Base-by-base conservation (phyloP, 208 protist genomes). In the Trypanosoma boissoni region DNA sequence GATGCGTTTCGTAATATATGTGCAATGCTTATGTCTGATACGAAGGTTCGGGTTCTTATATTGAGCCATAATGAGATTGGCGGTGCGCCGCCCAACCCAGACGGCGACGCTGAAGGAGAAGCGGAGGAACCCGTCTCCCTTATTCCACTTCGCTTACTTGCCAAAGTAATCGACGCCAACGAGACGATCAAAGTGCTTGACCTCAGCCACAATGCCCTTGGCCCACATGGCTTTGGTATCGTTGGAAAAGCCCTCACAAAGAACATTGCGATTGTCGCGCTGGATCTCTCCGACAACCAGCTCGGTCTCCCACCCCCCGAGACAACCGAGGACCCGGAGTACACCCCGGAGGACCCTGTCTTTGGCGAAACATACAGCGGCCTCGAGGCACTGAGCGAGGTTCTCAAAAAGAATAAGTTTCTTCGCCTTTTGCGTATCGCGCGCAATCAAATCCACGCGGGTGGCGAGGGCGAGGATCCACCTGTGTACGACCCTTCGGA, bases 401-500 rank as follows among this genome's bases (percentile, higher is more conserved):
- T 96, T 53, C 64, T 96, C 14, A 92, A 92, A 64, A 94, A 94
- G 67, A 96, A 96, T 54, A 96, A 96, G 57, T 94, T 96, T 53
- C 52, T 96, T 43, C 78, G 82, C 18, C 71, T 79, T 46, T 74
- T 96, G 59, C 74, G 74, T 9, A 58, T 96, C 5, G 59, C 56
- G 4, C 46, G 86, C 27, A 96, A 96, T 50, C 73, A 86, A 49
- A 85, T 96, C 48, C 84, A 92, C 78, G 69, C 76, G 26, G 88
- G 83, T 45, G 82, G 81, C n/a, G 83, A 89, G 12, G 66, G 74
- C 1, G 83, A 90, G 28, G 74, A 71, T 1, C 46, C 64, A 36
- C 56, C 64, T 1, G 34, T 52, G 4, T 59, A 74, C 21, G 71
- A 74, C 36, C 39, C 39, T 8, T n/a, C 55, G 27, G 77, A 59